Evolutionary conservation across 2,329 filamentous ascomycete species (phyloP).

Genomic region (Ustulina deusta): DNA sequence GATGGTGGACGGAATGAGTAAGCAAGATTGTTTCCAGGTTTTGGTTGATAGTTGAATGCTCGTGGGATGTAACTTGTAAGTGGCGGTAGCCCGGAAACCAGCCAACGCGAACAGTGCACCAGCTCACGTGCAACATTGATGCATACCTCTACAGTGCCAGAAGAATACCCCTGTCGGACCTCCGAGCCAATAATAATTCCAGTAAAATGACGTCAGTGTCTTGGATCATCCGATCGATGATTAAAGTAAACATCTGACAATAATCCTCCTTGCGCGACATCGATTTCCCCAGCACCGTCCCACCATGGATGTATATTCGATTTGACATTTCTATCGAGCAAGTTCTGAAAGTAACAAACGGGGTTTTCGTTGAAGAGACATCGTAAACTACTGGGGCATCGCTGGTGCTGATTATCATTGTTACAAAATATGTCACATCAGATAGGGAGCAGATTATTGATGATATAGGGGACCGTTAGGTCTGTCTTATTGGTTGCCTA

Average conservation of each 20-base stretch:
- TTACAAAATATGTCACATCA: background rate
- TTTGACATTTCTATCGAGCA: background rate
- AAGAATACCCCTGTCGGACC: background rate
- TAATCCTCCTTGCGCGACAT: too few relatives aligned
- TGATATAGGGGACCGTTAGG: constrained; percentile 48
- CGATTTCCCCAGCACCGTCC: background rate
- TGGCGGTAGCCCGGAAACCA: background rate
- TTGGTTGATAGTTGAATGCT: background rate
- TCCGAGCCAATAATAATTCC: background rate
- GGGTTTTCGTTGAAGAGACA: background rate
- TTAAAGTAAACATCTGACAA: too few relatives aligned
- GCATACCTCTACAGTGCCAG: constrained; percentile 2
- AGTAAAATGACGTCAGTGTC: constrained; percentile 22
- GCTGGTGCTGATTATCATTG: background rate
- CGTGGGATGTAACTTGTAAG: background rate
- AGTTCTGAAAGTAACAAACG: background rate
- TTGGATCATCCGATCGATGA: background rate
- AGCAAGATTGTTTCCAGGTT: background rate
- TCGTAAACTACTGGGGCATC: background rate
- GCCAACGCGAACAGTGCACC: constrained; percentile 35
- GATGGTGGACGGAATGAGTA: background rate
- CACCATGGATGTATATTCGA: background rate
- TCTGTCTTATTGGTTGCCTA: constrained; percentile 45
- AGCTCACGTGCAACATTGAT: constrained; percentile 33
- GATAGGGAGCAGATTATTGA: constrained; percentile 31